Percentiles rank a stretch among this genome's conserved stretches.
Conservation (phyloP, 169 alveolate species). For the Plasmodium coatneyi region DNA sequence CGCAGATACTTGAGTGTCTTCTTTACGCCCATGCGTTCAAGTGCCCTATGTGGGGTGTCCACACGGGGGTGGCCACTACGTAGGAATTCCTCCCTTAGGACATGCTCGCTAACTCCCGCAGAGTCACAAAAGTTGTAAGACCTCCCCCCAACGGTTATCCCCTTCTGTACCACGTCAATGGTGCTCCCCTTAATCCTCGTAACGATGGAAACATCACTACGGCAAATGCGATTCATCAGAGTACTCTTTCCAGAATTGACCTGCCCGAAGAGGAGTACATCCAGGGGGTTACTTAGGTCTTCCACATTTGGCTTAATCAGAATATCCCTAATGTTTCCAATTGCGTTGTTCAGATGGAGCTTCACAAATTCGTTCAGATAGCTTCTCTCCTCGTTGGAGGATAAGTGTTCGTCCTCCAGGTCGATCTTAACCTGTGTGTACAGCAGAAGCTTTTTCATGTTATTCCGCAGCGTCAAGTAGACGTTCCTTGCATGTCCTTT, state of each 20-base stretch:
- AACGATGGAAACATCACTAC: conserved; percentile 78
- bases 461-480: conserved; percentile 1
- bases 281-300: conserved; percentile 48
- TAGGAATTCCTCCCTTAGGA: background rate
- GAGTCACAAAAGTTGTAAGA: conserved; percentile 78
- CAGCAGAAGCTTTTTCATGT: conserved; percentile 3
- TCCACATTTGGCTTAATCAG: conserved; percentile 38
- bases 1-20: background rate
- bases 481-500: conserved; percentile 41
- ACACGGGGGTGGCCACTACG: background rate
- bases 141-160: conserved; percentile 59
- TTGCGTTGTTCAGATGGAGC: background rate
- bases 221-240: conserved; percentile 77
- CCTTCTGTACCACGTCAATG: conserved; percentile 78
- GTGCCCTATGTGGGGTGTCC: conserved; percentile 1
- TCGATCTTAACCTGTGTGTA: conserved; percentile 42
- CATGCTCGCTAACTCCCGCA: conserved; percentile 74
- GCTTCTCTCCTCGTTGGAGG: background rate
- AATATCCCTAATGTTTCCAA: conserved; percentile 31
- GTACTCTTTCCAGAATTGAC: conserved; percentile 86
- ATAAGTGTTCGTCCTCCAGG: conserved; percentile 44
- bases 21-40: conserved; percentile 36
- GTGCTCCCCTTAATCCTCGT: conserved; percentile 83
- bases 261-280: conserved; percentile 78
- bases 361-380: background rate